These are phyloP conservation scores for Paracamarosporium sp. DNA, from an alignment of 2,329 filamentous ascomycete genomes.

Conservation along the genomic window DNA sequence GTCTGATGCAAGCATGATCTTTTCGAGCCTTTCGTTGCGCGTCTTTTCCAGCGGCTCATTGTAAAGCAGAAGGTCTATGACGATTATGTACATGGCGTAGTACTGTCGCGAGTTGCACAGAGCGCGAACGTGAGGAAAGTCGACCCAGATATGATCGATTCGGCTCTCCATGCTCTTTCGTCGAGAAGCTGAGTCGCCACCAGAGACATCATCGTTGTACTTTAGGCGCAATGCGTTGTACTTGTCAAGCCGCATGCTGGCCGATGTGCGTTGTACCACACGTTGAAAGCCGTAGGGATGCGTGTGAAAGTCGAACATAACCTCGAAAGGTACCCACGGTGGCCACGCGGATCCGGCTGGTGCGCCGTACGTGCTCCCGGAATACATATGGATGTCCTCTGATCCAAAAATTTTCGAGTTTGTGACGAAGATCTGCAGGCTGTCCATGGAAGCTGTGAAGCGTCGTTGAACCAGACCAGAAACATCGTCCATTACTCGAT, in stretches of 20 bases:
- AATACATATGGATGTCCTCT: slow-evolving; percentile 88
- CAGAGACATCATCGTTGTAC: slow-evolving; percentile 91
- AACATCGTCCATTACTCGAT: slow-evolving; percentile 87
- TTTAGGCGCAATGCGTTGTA: slow-evolving; percentile 97
- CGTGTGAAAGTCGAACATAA: slow-evolving; percentile 94
- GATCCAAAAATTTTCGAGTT: slow-evolving; percentile 89
- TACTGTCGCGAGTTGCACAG: slow-evolving; percentile 98
- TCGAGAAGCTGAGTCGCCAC: slow-evolving; percentile 57
- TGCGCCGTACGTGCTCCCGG: slow-evolving; percentile 90
- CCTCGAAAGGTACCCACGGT: slow-evolving; percentile 97
- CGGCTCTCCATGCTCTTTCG: slow-evolving; percentile 71
- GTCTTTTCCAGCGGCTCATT: slow-evolving; percentile 97
- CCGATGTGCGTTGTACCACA: slow-evolving; percentile 95
- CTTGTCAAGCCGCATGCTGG: slow-evolving; percentile 93
- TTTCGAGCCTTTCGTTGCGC: slow-evolving; percentile 91
- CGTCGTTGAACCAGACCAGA: slow-evolving; percentile 94
- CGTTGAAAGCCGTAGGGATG: slow-evolving; percentile 98
- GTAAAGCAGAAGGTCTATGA: slow-evolving; percentile 93
- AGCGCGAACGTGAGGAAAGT: slow-evolving; percentile 93
- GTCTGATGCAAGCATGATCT: slow-evolving; percentile 98
- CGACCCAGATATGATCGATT: slow-evolving; percentile 97
- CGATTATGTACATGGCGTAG: slow-evolving; percentile 97
- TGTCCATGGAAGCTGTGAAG: slow-evolving; percentile 95
- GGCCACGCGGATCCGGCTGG: slow-evolving; percentile 88
- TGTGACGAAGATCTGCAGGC: slow-evolving; percentile 96